A percentile compares a stretch with the other conserved stretches of the same genome.
phyloP scores from a whole-genome alignment of 805 yeast genomes.

The Dipodascus geniculatus region DNA sequence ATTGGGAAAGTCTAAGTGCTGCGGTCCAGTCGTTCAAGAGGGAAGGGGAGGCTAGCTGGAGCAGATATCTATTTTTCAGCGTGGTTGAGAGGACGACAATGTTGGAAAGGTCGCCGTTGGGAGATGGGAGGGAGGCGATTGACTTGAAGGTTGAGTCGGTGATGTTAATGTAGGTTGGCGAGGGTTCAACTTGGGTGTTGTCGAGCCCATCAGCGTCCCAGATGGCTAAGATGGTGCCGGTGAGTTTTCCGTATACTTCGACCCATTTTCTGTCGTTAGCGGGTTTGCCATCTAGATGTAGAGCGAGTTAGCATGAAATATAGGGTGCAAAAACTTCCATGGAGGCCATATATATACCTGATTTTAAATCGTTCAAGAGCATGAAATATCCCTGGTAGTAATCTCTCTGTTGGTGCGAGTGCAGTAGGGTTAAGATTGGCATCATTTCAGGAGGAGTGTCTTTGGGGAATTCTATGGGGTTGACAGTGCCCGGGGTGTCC shows the following conservation, averaged over 20 bases:
- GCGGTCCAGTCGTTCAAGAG: constrained; percentile 68
- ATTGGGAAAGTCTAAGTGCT: constrained; percentile 68
- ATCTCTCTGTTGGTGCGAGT: constrained; percentile 56
- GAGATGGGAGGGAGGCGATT: constrained; percentile 48
- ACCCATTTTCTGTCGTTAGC: constrained; percentile 70
- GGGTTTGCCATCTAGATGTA: constrained; percentile 77
- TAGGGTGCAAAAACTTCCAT: background rate
- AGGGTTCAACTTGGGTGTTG: constrained; percentile 45
- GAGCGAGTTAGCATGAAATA: background rate
- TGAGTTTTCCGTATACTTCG: constrained; percentile 83
- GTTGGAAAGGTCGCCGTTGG: constrained; percentile 57
- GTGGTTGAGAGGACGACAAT: constrained; percentile 89
- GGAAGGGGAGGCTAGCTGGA: constrained; percentile 61
- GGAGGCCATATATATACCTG: constrained; percentile 4
- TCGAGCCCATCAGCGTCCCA: constrained; percentile 61
- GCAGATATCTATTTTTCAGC: constrained; percentile 70
- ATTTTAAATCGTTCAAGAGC: constrained; percentile 28
- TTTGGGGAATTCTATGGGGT: constrained; percentile 15
- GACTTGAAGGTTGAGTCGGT: constrained; percentile 82
- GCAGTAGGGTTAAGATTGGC: constrained; percentile 59
- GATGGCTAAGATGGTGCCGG: constrained; percentile 83
- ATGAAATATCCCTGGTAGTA: constrained; percentile 46
- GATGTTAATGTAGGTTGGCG: constrained; percentile 78
- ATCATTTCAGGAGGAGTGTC: constrained; percentile 50
- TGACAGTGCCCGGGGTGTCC: background rate